Evolutionary conservation across 2,329 filamentous ascomycete species (phyloP), one percentile per base, ranked within the genome.

Genomic region (Aureobasidium musti): DNA sequence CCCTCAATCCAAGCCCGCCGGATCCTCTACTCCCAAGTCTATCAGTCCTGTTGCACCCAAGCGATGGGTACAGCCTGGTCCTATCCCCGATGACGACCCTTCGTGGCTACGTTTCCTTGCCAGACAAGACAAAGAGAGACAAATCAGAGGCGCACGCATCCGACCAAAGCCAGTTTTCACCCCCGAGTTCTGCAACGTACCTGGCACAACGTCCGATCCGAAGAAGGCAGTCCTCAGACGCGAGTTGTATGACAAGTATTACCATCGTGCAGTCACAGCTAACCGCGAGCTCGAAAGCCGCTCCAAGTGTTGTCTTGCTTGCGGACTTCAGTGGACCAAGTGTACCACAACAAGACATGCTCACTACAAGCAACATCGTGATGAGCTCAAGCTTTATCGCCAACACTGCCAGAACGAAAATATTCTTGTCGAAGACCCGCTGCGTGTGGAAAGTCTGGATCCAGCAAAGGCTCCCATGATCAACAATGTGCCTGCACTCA

Each of bases 111-210:
- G 10, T 43, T n/a, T 53, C 23, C 26, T 30, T n/a, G 49, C 50
- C 8, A 63, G 45, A 5, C n/a, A 23, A 21, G 13, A 54, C 26
- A 41, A 5, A 10, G 61, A 49, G 2, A 47, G 14, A 17, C n/a
- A 49, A 26, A 47, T 64, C n/a, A 64, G 61, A 64, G 13, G 21
- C 19, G 37, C 47, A 33, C 50, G 50, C 21, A 45, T 47, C 3
- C 50, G 35, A 10, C 61, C 61, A n/a, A 37, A 65, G 50, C 28
- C 50, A 13, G 50, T 65, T 13, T 65, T 65, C 50, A 65, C 61
- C n/a, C 17, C 6, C 11, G 28, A 65, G 19, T 47, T 35, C 35
- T 65, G 50, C 39, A 65, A 56, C 39, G 11, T 14, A 19, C 30
- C 50, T 14, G 37, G 49, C 28, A 28, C 26, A 13, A 45, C 43